Evolutionary conservation across 108 stramenopile genomes (phyloP).

Genomic region (Nitzschia inconspicua): DNA sequence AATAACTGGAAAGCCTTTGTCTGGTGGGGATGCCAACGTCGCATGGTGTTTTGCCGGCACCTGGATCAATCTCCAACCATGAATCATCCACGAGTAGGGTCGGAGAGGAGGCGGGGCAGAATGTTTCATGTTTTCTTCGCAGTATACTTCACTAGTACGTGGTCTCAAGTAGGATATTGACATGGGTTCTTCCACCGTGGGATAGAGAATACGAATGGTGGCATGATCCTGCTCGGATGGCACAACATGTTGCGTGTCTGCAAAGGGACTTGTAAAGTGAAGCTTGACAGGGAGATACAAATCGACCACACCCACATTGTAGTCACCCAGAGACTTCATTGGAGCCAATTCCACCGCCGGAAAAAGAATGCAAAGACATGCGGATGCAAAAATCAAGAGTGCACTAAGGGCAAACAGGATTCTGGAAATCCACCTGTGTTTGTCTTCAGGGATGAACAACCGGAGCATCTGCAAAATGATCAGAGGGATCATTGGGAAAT

Average conservation of each 20-base stretch:
- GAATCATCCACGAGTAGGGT: slow-evolving; percentile 35
- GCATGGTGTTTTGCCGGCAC: slow-evolving; percentile 12
- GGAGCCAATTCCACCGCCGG: slow-evolving; percentile 40
- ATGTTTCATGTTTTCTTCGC: slow-evolving; percentile 36
- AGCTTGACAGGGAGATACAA: slow-evolving; percentile 36
- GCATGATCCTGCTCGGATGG: slow-evolving; percentile 25
- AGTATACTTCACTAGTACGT: slow-evolving; percentile 19
- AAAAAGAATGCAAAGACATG: slow-evolving; percentile 33
- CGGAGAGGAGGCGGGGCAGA: slow-evolving; percentile 46
- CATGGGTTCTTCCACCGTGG: slow-evolving; percentile 33
- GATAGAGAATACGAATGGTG: slow-evolving; percentile 48
- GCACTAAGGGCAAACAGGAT: slow-evolving; percentile 14
- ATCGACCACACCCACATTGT: slow-evolving; percentile 49
- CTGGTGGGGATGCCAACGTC: neutral
- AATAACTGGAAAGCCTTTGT: slow-evolving; percentile 33
- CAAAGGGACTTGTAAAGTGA: neutral
- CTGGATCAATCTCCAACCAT: slow-evolving; percentile 38
- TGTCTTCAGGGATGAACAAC: neutral
- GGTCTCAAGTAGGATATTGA: slow-evolving; percentile 30
- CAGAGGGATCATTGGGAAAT: slow-evolving; percentile 51
- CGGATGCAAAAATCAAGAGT: slow-evolving; percentile 15
- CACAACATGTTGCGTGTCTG: neutral
- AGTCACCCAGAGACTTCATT: slow-evolving; percentile 2
- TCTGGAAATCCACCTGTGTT: neutral
- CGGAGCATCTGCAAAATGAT: slow-evolving; percentile 34